phyloP scores from a whole-genome alignment of 371 early-diverging fungal genomes.

The Sporodiniella umbellata region DNA sequence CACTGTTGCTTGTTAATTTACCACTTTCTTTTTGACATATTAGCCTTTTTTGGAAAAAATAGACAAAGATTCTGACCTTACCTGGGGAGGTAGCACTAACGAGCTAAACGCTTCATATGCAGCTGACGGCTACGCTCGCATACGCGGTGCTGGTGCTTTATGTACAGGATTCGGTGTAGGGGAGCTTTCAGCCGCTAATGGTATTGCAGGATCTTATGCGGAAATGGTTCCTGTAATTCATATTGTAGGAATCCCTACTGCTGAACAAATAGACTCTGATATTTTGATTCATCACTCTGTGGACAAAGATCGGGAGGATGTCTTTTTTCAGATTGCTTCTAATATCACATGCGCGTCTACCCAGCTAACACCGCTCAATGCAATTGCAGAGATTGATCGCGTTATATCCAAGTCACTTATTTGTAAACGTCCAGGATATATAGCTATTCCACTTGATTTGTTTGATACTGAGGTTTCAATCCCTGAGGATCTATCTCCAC shows the following conservation, averaged over 20 bases:
- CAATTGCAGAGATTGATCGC: slow-evolving; percentile 41
- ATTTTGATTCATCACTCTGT: slow-evolving; percentile 54
- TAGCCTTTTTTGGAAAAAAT: slow-evolving; percentile 30
- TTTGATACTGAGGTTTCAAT: slow-evolving; percentile 25
- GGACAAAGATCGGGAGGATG: slow-evolving; percentile 48
- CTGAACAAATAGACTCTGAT: slow-evolving; percentile 28
- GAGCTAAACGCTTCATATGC: slow-evolving; percentile 49
- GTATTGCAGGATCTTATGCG: slow-evolving; percentile 50
- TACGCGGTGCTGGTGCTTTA: slow-evolving; percentile 34
- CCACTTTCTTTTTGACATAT: too few species aligned
- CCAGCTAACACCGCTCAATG: slow-evolving; percentile 24
- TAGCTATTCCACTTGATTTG: slow-evolving; percentile 49
- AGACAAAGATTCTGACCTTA: slow-evolving; percentile 32
- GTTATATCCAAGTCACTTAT: slow-evolving; percentile 20
- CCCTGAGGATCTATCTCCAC: slow-evolving; percentile 1
- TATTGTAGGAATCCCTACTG: slow-evolving; percentile 50
- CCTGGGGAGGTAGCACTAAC: slow-evolving; percentile 40
- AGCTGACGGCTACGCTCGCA: slow-evolving; percentile 56
- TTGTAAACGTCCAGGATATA: slow-evolving; percentile 38
- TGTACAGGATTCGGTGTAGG: slow-evolving; percentile 61
- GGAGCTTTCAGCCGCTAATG: slow-evolving; percentile 50
- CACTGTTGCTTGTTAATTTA: too few species aligned
- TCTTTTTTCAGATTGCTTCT: slow-evolving; percentile 36
- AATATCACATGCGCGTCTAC: slow-evolving; percentile 38
- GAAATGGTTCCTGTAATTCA: slow-evolving; percentile 57